Percentiles rank a stretch among this genome's conserved stretches.
Evolutionary conservation across 2,329 filamentous ascomycete species (phyloP).

Genomic region (Talaromyces sp.): DNA sequence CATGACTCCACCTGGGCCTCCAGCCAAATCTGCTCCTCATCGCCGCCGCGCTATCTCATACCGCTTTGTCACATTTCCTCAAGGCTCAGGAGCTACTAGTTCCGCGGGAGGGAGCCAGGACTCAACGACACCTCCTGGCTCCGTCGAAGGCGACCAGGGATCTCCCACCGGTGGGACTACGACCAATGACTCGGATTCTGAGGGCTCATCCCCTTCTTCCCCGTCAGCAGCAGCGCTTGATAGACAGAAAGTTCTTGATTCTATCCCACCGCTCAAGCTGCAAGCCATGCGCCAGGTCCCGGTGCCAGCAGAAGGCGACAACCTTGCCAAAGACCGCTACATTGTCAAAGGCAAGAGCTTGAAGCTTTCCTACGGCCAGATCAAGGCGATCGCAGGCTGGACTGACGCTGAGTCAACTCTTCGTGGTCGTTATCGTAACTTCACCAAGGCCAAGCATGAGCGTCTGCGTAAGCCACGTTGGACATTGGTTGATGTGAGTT

Average conservation of each 20-base stretch:
- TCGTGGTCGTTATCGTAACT: conserved; percentile 42
- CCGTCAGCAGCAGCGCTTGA: not conserved
- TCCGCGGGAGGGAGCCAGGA: not conserved
- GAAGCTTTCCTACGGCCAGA: conserved; percentile 45
- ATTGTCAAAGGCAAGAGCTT: conserved; percentile 38
- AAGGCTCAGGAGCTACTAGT: not conserved
- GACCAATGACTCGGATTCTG: not conserved
- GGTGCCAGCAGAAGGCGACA: not conserved
- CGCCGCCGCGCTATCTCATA: not conserved
- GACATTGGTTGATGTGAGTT: conserved; percentile 38
- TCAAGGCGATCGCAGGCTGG: conserved; percentile 40
- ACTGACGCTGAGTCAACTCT: conserved; percentile 46
- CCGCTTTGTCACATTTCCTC: not conserved
- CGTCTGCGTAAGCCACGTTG: conserved; percentile 44
- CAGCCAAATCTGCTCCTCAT: not conserved
- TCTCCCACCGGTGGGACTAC: not conserved
- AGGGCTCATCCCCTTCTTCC: not conserved
- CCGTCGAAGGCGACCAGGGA: not conserved
- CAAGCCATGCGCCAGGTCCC: not conserved
- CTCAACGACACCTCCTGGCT: no score
- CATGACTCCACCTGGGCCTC: not conserved
- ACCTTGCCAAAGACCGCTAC: conserved; percentile 31
- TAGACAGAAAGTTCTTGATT: not conserved
- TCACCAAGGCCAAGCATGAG: conserved; percentile 44
- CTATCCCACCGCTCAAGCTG: not conserved